These are phyloP conservation scores for Gautieria morchelliformis DNA, from an alignment of 768 basidiomycete species.

Conservation along the genomic window DNA sequence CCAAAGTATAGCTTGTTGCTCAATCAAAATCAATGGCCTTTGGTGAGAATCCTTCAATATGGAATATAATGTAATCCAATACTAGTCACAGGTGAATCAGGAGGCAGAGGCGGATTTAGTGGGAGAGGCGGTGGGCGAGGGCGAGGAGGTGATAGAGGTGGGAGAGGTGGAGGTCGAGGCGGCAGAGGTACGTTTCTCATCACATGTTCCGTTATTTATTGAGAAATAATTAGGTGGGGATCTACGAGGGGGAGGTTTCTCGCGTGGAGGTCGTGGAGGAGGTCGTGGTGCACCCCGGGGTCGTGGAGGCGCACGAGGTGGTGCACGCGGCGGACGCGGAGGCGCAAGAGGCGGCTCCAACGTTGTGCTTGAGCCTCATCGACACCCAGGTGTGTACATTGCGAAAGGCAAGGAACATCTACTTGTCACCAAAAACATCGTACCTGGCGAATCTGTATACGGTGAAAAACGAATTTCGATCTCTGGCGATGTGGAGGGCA, in stretches of 20 bases:
- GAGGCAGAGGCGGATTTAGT: conserved; percentile 64
- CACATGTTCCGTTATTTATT: conserved; percentile 28
- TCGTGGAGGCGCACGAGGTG: conserved; percentile 34
- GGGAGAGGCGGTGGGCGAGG: conserved; percentile 17
- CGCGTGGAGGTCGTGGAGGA: conserved; percentile 29
- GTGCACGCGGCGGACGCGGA: conserved; percentile 55
- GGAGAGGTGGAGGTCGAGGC: conserved; percentile 26
- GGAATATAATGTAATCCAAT: neutral
- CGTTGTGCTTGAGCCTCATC: conserved; percentile 90
- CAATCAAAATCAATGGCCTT: conserved; percentile 2
- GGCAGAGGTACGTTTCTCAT: conserved; percentile 26
- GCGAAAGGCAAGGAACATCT: conserved; percentile 96
- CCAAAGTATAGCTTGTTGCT: neutral
- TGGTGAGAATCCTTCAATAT: neutral
- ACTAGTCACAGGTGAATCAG: conserved; percentile 40
- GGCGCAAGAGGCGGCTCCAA: conserved; percentile 77
- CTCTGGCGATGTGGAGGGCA: conserved; percentile 54
- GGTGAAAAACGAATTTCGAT: conserved; percentile 96
- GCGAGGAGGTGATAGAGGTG: conserved; percentile 23
- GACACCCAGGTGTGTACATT: conserved; percentile 91
- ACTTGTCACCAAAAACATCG: conserved; percentile 95
- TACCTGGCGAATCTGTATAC: conserved; percentile 95
- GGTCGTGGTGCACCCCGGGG: conserved; percentile 31
- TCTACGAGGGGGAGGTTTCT: conserved; percentile 19
- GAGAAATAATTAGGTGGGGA: conserved; percentile 23